Base-by-base conservation (phyloP, 1,139 yeast species). In the Sugiyamaella castrensis region DNA sequence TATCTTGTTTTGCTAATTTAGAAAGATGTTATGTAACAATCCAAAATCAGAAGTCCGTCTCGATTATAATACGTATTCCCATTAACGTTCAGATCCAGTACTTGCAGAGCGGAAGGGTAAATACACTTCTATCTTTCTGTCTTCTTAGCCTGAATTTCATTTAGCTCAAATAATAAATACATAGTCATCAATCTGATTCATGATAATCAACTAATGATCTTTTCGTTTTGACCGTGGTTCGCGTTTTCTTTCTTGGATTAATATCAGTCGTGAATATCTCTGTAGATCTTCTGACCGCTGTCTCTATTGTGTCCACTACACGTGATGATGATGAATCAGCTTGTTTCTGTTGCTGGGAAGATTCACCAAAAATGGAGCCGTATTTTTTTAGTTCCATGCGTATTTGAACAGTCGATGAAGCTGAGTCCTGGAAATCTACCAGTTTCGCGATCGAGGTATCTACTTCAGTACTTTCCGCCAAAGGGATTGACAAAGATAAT, bases 401-500 rank as follows among this genome's bases (percentile, higher is more conserved):
- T n/a, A 10, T 19, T 37, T 37, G 19, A 5, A 31, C 43, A 15
- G 48, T 11, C 19, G 26, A 15, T 10, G 28, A 11, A 11, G 28
- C 37, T 16, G 46, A 12, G 13, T 19, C 27, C 24, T 31, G 46
- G 35, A 46, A 43, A 8, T 43, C 38, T n/a, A 43, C 43, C 8
- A 30, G 12, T 7, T 16, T n/a, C 4, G 58, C 56, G 4, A 10
- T 32, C 8, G 16, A 26, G 2, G 13, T 30, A 28, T 57, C 61
- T 3, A 33, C 37, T 1, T 35, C 48, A 8, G 35, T 16, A n/a
- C 40, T 40, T 7, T 51, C 55, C 2, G 48, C 40, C n/a, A 57
- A 16, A 8, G 55, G 54, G 9, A 56, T 48, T 2, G 48, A 37
- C 10, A 57, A 43, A 6, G 58, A 54, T 24, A 43, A 28, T 40